These are phyloP conservation scores for Neurospora terricola DNA, from an alignment of 495 filamentous ascomycete genomes.

Conservation along the genomic window DNA sequence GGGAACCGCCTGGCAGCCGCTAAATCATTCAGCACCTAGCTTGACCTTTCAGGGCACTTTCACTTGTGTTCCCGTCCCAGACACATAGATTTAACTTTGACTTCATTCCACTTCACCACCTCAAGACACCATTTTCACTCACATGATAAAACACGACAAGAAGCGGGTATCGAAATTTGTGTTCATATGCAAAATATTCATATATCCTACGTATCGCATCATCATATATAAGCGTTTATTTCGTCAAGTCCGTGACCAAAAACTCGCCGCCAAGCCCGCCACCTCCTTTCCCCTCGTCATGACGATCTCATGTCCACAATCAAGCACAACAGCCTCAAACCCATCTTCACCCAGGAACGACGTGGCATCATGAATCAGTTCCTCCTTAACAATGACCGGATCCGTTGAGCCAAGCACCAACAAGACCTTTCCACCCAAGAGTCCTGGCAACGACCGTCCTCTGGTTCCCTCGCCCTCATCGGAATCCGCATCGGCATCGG, in stretches of 20 bases:
- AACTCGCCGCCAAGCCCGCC: conserved; percentile 25
- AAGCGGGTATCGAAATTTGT: not conserved
- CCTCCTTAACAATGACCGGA: conserved; percentile 40
- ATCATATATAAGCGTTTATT: not conserved
- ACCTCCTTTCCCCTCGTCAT: conserved; percentile 31
- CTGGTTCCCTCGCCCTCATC: not conserved
- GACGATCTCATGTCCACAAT: conserved; percentile 43
- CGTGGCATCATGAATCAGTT: conserved; percentile 41
- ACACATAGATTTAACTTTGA: not conserved
- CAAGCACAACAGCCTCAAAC: conserved; percentile 35
- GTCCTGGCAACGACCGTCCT: conserved; percentile 13
- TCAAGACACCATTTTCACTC: not conserved
- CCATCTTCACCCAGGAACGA: conserved; percentile 31
- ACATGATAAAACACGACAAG: not conserved
- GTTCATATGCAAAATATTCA: not conserved
- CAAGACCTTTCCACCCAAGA: conserved; percentile 39
- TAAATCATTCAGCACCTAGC: not conserved
- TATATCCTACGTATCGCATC: not conserved
- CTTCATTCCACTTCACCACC: not conserved
- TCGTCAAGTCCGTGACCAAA: conserved; percentile 23
- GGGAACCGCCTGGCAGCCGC: not conserved
- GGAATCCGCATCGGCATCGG: not conserved
- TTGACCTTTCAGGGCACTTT: not conserved
- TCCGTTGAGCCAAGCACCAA: conserved; percentile 45
- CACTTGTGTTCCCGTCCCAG: not conserved